Conservation (phyloP, 2,329 filamentous ascomycete genomes). For the Phyllosticta citrichinensis region DNA sequence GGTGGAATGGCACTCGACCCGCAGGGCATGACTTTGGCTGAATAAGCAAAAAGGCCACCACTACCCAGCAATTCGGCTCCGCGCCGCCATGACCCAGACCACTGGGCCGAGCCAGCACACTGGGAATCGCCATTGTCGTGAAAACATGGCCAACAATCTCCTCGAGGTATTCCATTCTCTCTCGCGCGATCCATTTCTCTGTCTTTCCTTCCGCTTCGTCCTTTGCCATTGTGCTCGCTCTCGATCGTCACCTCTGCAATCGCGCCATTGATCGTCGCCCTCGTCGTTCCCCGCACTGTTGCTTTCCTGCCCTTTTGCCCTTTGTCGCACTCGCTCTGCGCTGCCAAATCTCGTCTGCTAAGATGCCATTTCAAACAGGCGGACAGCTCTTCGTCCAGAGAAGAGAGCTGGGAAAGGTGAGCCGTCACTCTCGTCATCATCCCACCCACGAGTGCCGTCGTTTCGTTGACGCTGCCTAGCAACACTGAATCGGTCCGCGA, state of each 20-base stretch:
- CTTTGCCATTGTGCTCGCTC: not conserved
- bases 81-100: not conserved
- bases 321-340: slow-evolving; percentile 4
- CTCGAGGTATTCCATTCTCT: not conserved
- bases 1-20: not conserved
- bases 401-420: not conserved
- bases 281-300: not conserved
- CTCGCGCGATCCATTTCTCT: not conserved
- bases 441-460: not conserved
- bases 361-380: not conserved
- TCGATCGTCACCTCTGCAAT: not conserved
- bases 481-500: slow-evolving; percentile 26
- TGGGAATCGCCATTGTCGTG: not conserved
- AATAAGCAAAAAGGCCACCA: not conserved
- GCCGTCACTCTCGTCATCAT: not conserved
- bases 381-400: not conserved
- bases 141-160: not conserved
- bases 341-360: slow-evolving; percentile 5
- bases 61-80: not conserved
- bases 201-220: not conserved
- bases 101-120: not conserved
- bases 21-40: not conserved
- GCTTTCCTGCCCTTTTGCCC: not conserved
- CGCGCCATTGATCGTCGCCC: not conserved
- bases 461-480: slow-evolving; percentile 2